Percentiles rank a stretch among this genome's conserved stretches.
phyloP scores from a whole-genome alignment of 2,329 filamentous ascomycete species.

The Beauveria rudraprayagi region DNA sequence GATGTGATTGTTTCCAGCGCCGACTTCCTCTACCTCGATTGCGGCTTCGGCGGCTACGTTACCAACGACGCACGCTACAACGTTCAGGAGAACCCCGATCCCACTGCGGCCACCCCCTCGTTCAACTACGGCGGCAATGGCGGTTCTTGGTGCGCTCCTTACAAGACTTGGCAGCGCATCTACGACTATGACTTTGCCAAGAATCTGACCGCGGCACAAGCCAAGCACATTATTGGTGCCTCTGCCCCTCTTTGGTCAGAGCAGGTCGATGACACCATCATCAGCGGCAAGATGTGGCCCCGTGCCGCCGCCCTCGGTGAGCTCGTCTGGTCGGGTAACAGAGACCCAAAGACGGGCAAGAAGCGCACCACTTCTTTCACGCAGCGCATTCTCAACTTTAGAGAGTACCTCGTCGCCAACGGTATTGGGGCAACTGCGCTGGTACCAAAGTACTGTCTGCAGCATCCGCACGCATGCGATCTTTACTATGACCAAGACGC shows the following conservation, averaged over 20 bases:
- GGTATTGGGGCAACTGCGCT: conserved; percentile 32
- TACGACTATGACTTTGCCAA: conserved; percentile 49
- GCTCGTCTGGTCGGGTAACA: conserved; percentile 47
- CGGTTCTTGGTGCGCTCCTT: conserved; percentile 50
- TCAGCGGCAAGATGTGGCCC: conserved; percentile 46
- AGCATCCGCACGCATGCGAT: conserved; percentile 51
- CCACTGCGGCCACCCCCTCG: conserved; percentile 25
- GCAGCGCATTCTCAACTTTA: conserved; percentile 9
- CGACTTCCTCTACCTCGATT: conserved; percentile 50
- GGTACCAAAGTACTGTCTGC: conserved; percentile 49
- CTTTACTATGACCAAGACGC: conserved; percentile 42
- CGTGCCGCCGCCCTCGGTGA: conserved; percentile 48
- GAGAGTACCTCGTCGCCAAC: conserved; percentile 9
- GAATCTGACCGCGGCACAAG: conserved; percentile 37
- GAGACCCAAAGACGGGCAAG: conserved; percentile 26
- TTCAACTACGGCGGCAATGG: conserved; percentile 48
- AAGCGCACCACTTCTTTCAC: conserved; percentile 8
- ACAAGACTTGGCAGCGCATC: conserved; percentile 54
- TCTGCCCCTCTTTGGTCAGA: conserved; percentile 45
- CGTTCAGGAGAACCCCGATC: conserved; percentile 42
- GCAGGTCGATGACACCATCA: conserved; percentile 44
- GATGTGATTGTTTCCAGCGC: conserved; percentile 48
- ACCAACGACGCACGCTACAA: conserved; percentile 50
- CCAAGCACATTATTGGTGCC: conserved; percentile 42
- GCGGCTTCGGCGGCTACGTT: conserved; percentile 45